A percentile compares a stretch with the other conserved stretches of the same genome.
Conservation (phyloP, 140 eudicot species). For the Erigeron philadelphicus region DNA sequence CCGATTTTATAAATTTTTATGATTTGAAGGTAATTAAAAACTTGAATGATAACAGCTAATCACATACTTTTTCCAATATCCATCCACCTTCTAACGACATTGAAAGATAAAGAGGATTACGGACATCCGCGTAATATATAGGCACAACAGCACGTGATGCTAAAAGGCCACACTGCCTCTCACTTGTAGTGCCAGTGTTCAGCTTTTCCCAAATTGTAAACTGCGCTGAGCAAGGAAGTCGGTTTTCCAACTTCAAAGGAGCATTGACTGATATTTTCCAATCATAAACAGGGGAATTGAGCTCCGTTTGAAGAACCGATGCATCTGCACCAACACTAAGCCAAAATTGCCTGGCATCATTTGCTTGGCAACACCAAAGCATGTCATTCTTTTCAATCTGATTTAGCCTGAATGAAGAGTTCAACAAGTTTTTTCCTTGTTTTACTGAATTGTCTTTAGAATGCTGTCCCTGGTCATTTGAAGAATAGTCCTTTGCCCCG, state of each 20-base stretch:
- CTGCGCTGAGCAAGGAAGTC: slow-evolving; percentile 91
- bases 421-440: slow-evolving; percentile 42
- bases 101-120: slow-evolving; percentile 60
- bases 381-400: slow-evolving; percentile 84
- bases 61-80: slow-evolving; percentile 75
- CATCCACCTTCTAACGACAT: slow-evolving; percentile 80
- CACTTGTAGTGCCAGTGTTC: slow-evolving; percentile 48
- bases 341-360: slow-evolving; percentile 60
- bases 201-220: slow-evolving; percentile 70
- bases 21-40: neutral
- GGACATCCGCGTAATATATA: slow-evolving; percentile 73
- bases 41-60: neutral
- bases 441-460: slow-evolving; percentile 57
- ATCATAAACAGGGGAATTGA: slow-evolving; percentile 82
- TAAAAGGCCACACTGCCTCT: slow-evolving; percentile 69
- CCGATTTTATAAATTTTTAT: slow-evolving; percentile 6
- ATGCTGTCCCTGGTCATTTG: slow-evolving; percentile 47
- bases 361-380: slow-evolving; percentile 61
- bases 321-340: slow-evolving; percentile 80
- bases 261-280: slow-evolving; percentile 84
- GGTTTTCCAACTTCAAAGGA: slow-evolving; percentile 86
- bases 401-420: slow-evolving; percentile 46
- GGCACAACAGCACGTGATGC: slow-evolving; percentile 72
- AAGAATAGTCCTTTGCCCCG: slow-evolving; percentile 45
- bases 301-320: slow-evolving; percentile 88